Base-by-base conservation (phyloP, 805 yeast genomes). In the Wickerhamomyces canadensis region DNA sequence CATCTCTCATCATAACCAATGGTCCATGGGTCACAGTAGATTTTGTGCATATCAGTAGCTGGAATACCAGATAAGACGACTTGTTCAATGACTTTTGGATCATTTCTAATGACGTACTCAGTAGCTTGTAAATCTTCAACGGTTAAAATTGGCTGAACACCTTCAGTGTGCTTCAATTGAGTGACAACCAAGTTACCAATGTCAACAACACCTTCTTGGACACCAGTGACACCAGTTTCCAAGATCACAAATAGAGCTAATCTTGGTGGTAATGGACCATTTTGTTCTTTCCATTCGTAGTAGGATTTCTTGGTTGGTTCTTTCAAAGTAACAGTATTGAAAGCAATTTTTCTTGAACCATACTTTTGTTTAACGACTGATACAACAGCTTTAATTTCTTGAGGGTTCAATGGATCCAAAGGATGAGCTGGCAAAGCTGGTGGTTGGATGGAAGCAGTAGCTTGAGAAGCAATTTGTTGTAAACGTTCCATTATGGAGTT, bases 1-100 rank as follows among this genome's bases (percentile, higher is more conserved):
- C 86, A 83, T 63, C 91, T 72, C 64, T 74, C 83, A 55, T 78
- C 84, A 52, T 74, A 78, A 33, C 84, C 84, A 52, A 78, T 77
- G 23, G 83, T 74, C 83, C 83, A 77, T 35, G 82, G 80, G 54
- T 78, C 82, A 62, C 82, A 77, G 64, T 74, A 77, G 32, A 77
- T 66, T 48, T 71, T 67, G 54, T 60, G 54, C 64, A 64, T 55
- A 14, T 63, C 50, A 41, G 57, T 57, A 21, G 70, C 75, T 41
- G 86, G 80, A 47, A 83, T 64, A 37, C 91, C 91, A 24, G 82
- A 74, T 42, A 80, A 52, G 39, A 67, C 74, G 67, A 88, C 80
- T 65, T 83, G 89, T 58, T 73, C 78, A 48, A 80, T 78, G 45
- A 83, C 91, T 27, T 60, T 63, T 27, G 87, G 84, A 57, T 84